Percentiles rank a stretch among this genome's conserved stretches.
phyloP scores from a whole-genome alignment of 2,329 filamentous ascomycete species.

The Leptographium lundbergii region DNA sequence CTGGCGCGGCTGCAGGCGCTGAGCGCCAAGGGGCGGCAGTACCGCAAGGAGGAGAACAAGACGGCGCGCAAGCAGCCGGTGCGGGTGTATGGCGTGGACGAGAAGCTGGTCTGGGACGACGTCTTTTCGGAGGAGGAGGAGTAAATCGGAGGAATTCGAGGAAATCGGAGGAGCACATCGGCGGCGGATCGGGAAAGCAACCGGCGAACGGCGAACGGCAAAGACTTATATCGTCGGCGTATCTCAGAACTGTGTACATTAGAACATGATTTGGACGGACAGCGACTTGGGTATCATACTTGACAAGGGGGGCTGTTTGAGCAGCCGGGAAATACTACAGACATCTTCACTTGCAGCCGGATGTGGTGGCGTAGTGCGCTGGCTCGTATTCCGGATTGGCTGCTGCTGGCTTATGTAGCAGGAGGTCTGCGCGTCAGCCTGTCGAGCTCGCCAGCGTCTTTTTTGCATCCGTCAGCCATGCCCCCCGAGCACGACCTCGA shows the following conservation, averaged over 20 bases:
- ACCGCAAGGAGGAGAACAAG: slow-evolving; percentile 24
- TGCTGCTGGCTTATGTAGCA: no score
- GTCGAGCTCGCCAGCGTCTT: no score
- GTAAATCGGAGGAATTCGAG: not conserved
- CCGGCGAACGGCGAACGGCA: not conserved
- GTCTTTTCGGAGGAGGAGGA: slow-evolving; percentile 18
- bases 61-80: slow-evolving; percentile 33
- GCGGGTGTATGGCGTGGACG: slow-evolving; percentile 32
- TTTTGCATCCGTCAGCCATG: no score
- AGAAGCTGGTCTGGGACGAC: slow-evolving; percentile 19
- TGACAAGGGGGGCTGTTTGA: not conserved
- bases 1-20: slow-evolving; percentile 7
- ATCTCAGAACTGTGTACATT: not conserved
- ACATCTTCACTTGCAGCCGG: not conserved
- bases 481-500: no score
- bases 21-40: slow-evolving; percentile 10
- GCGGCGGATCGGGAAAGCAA: no score
- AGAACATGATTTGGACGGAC: not conserved
- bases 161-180: no score
- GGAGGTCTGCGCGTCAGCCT: no score
- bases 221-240: not conserved
- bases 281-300: not conserved
- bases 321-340: not conserved
- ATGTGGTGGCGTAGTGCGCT: no score
- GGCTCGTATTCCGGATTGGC: no score